These are phyloP conservation scores for Acer negundo DNA, from an alignment of 345 rosid species.

Conservation along the genomic window DNA sequence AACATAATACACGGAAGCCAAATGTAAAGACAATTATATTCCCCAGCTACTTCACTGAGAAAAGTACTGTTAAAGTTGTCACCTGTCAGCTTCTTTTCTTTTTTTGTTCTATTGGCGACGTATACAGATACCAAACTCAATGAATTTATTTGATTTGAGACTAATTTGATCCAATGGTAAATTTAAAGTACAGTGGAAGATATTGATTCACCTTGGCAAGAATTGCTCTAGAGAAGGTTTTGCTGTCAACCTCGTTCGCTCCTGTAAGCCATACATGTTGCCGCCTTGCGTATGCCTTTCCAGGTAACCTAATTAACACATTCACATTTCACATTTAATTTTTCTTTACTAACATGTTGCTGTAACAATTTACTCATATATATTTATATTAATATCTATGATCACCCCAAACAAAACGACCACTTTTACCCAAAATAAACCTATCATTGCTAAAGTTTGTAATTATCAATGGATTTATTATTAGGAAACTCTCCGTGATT, in stretches of 20 bases:
- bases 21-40: background rate
- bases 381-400: background rate
- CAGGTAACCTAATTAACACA: constrained; percentile 63
- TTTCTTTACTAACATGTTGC: background rate
- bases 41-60: background rate
- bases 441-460: background rate
- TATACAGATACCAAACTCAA: background rate
- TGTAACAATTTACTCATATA: background rate
- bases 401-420: background rate
- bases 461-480: background rate
- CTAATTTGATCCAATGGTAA: background rate
- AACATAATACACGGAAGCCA: background rate
- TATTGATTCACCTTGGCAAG: constrained; percentile 75
- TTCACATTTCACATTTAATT: background rate
- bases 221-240: constrained; percentile 87
- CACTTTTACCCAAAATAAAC: background rate
- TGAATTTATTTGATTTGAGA: no score
- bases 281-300: constrained; percentile 82
- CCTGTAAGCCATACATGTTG: constrained; percentile 87
- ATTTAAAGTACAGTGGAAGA: background rate
- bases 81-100: background rate
- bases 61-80: background rate
- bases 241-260: constrained; percentile 89
- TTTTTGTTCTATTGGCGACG: background rate
- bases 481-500: background rate